Conservation (phyloP, 768 basidiomycete species). For the Gloeostereum incarnatum region DNA sequence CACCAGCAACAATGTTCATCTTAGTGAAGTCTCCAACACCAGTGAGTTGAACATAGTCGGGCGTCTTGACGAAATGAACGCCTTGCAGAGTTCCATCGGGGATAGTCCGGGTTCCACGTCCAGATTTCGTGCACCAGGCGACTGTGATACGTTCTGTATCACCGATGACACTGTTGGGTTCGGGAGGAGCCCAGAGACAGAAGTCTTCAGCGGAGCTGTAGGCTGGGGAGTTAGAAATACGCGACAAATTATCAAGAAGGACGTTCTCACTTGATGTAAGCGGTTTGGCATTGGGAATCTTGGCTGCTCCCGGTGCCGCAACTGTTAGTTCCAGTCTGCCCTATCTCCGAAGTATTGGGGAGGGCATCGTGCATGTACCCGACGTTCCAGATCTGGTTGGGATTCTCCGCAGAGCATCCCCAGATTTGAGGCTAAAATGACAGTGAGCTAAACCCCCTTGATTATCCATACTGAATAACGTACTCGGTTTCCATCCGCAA, state of each 20-base stretch:
- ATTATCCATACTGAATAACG: slow-evolving; percentile 5
- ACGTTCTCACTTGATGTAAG: slow-evolving; percentile 33
- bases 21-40: slow-evolving; percentile 43
- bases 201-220: slow-evolving; percentile 53
- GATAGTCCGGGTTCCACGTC: slow-evolving; percentile 57
- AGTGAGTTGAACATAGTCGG: slow-evolving; percentile 42
- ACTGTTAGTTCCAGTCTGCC: slow-evolving; percentile 55
- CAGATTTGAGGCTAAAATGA: slow-evolving; percentile 35
- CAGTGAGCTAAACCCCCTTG: not conserved
- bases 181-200: slow-evolving; percentile 24
- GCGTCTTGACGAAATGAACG: slow-evolving; percentile 40
- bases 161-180: slow-evolving; percentile 3
- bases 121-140: slow-evolving; percentile 34
- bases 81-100: slow-evolving; percentile 27
- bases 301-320: slow-evolving; percentile 52
- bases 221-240: slow-evolving; percentile 12
- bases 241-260: not conserved
- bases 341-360: slow-evolving; percentile 39
- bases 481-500: slow-evolving; percentile 31
- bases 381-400: slow-evolving; percentile 25
- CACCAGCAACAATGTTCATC: slow-evolving; percentile 45
- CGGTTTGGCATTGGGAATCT: slow-evolving; percentile 58
- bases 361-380: slow-evolving; percentile 39
- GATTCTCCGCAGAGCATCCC: slow-evolving; percentile 19
- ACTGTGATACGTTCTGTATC: slow-evolving; percentile 28